Evolutionary conservation across 2,329 filamentous ascomycete genomes (phyloP), one percentile per base, ranked within the genome.

Genomic region (Microdochium trichocladiopsis): DNA sequence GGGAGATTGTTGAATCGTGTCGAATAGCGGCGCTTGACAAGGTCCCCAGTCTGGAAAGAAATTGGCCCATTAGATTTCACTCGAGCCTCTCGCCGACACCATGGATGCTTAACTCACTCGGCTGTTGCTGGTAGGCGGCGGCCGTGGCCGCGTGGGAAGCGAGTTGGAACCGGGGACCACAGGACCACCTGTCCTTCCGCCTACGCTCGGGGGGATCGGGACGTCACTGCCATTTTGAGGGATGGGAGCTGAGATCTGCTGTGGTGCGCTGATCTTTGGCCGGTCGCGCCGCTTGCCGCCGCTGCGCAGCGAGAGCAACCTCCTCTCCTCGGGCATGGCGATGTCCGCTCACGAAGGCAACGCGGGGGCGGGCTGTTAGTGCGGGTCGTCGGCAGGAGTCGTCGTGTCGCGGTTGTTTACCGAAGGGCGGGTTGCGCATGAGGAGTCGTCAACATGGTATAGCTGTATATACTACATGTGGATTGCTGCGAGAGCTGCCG

Each of bases 11-110:
- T 93, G 69, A 96, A 95, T 55, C 93, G 86, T 43, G 92, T 92
- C 37, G 94, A 97, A 71, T 97, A 99, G 61, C 94, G 80, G 61
- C 91, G 82, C 74, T 97, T 97, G 54, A 99, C 92, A 51, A 97
- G 77, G 68, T 99, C 93, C 23, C 82, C 82, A 1, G 83, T 86
- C 81, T 84, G 67, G n/a, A 3, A 43, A 23, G 50, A 22, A 24
- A 52, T 67, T 51, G 68, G 61, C 58, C 58, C 49, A 48, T 54
- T 33, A 57, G 51, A 24, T 8, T 18, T 41, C 36, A 18, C 5
- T 5, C 10, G 36, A 12, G n/a, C 36, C n/a, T 41, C 36, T 16
- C 11, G n/a, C n/a, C 56, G 53, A 43, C 45, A 53, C 47, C 11
- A 41, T n/a, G 53, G 25, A 28, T 22, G 16, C 43, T 37, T 10